Evolutionary conservation across 306 rosid genomes (phyloP).

Genomic region (Vigna nakashimae): DNA sequence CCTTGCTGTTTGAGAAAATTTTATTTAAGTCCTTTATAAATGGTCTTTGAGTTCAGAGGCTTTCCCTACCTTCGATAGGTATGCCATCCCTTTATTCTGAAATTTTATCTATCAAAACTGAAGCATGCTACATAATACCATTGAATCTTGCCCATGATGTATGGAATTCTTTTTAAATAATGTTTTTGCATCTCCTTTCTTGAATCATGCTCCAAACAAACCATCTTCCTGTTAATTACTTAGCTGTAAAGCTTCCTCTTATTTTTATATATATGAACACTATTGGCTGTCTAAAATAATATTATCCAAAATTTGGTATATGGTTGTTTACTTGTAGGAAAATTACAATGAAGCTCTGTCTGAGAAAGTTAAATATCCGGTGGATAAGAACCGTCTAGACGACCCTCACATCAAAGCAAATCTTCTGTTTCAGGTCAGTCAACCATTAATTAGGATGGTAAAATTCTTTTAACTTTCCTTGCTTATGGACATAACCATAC

Average conservation of each 20-base stretch:
- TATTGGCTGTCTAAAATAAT: constrained; percentile 10
- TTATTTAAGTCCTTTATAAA: background rate
- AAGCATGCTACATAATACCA: background rate
- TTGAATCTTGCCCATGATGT: background rate
- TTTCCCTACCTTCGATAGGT: background rate
- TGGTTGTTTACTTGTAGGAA: constrained; percentile 59
- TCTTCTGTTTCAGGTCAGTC: constrained; percentile 88
- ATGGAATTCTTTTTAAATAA: background rate
- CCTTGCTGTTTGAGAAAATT: background rate
- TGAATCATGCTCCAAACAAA: background rate
- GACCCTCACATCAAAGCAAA: constrained; percentile 93
- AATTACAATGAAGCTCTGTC: constrained; percentile 81
- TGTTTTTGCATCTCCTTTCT: background rate
- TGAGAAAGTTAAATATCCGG: constrained; percentile 76
- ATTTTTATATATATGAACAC: constrained; percentile 6
- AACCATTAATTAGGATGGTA: constrained; percentile 30
- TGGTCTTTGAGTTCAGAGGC: background rate
- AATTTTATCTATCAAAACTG: background rate
- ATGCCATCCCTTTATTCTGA: background rate
- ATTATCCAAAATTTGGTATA: constrained; percentile 24
- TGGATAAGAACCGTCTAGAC: constrained; percentile 82
- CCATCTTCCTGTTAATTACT: background rate
- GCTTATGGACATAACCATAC: constrained; percentile 37
- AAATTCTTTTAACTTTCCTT: constrained; percentile 23
- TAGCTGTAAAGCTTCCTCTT: background rate